These are phyloP conservation scores for Agrocybe praecox DNA, from an alignment of 768 basidiomycete species.

Conservation along the genomic window DNA sequence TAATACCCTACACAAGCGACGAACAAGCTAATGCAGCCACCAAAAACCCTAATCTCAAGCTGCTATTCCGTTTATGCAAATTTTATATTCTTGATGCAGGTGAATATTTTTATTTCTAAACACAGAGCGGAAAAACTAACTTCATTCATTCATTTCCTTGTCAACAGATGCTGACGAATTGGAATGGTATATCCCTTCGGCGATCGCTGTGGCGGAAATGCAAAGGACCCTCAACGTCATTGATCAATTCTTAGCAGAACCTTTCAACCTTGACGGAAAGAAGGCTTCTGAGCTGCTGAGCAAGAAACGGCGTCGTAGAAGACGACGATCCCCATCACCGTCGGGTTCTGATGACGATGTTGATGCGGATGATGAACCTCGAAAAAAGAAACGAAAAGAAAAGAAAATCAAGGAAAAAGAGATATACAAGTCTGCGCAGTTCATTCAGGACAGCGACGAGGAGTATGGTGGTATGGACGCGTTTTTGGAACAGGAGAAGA, in stretches of 20 bases:
- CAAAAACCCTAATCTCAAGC: constrained; percentile 77
- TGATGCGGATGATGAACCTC: constrained; percentile 36
- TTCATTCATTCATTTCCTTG: not conserved
- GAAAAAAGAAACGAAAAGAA: constrained; percentile 61
- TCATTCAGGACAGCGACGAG: constrained; percentile 90
- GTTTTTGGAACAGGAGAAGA: constrained; percentile 80
- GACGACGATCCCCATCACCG: constrained; percentile 50
- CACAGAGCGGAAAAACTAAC: not conserved
- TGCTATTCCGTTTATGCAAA: constrained; percentile 79
- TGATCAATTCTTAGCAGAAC: constrained; percentile 79
- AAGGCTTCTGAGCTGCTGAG: constrained; percentile 70
- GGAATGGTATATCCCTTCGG: constrained; percentile 84
- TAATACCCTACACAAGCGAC: constrained; percentile 74
- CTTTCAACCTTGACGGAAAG: constrained; percentile 81
- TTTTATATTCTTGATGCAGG: constrained; percentile 73
- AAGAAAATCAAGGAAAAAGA: constrained; percentile 61
- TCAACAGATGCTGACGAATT: constrained; percentile 66
- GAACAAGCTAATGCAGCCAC: constrained; percentile 78
- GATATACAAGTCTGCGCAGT: constrained; percentile 84
- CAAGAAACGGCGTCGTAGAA: constrained; percentile 61
- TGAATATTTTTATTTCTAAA: constrained; percentile 29
- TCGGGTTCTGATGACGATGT: constrained; percentile 42
- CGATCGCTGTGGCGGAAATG: constrained; percentile 68
- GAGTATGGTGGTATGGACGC: constrained; percentile 80
- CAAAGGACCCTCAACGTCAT: constrained; percentile 74